Percentiles rank a stretch among this genome's conserved stretches.
Evolutionary conservation across 1,284 basidiomycete genomes (phyloP).

Genomic region (Heterobasidion parviporum): DNA sequence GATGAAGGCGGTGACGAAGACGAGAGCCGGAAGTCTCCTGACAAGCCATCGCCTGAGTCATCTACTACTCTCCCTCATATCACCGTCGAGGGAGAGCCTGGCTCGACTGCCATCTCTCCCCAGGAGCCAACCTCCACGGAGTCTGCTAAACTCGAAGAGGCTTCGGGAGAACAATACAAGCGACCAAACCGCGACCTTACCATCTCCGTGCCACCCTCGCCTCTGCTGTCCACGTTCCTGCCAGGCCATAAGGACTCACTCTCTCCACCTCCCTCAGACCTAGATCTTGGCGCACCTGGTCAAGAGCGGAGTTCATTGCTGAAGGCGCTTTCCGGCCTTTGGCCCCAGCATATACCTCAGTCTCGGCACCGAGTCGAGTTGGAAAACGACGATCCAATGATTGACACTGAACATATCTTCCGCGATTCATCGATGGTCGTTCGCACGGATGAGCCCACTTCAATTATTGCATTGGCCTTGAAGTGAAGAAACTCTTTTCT

Average conservation of each 20-base stretch:
- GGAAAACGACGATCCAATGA: conserved; percentile 58
- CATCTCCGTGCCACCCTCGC: conserved; percentile 43
- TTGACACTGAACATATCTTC: conserved; percentile 87
- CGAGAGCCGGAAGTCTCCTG: conserved; percentile 28
- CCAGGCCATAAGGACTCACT: conserved; percentile 31
- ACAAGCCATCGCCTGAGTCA: conserved; percentile 22
- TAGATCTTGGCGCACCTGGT: conserved; percentile 41
- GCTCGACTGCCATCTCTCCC: background rate
- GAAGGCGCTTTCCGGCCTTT: conserved; percentile 81
- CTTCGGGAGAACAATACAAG: background rate
- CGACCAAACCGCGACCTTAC: conserved; percentile 3
- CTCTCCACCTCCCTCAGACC: conserved; percentile 47
- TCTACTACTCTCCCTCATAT: conserved; percentile 25
- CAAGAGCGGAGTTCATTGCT: conserved; percentile 73
- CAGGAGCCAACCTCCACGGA: background rate
- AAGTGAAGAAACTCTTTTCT: conserved; percentile 41
- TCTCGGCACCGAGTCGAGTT: conserved; percentile 35
- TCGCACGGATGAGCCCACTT: conserved; percentile 95
- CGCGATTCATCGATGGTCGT: conserved; percentile 94
- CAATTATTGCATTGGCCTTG: conserved; percentile 93
- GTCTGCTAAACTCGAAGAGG: background rate
- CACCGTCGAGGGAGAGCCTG: conserved; percentile 11
- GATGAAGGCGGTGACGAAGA: conserved; percentile 74
- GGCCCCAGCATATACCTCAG: conserved; percentile 49
- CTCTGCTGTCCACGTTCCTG: conserved; percentile 35